A percentile compares a stretch with the other conserved stretches of the same genome.
These are phyloP conservation scores for Ascochyta fabae DNA, from an alignment of 2,329 filamentous ascomycete species.

Conservation along the genomic window DNA sequence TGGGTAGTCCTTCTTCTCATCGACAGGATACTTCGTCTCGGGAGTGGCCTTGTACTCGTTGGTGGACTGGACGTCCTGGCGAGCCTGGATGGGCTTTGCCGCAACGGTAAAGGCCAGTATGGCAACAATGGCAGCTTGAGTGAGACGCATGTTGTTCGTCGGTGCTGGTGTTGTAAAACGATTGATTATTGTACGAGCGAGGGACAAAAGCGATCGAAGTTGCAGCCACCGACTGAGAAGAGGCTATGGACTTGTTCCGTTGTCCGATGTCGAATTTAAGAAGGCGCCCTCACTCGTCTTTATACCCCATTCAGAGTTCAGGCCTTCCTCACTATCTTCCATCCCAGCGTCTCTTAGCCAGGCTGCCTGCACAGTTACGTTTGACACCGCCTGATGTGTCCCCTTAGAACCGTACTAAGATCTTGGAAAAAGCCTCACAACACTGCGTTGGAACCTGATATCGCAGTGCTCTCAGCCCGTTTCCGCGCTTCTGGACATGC, in stretches of 20 bases:
- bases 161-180: constrained; percentile 1
- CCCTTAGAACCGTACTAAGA: background rate
- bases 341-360: background rate
- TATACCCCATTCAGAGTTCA: constrained; percentile 7
- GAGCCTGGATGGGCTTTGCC: constrained; percentile 20
- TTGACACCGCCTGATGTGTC: background rate
- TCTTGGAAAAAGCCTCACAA: background rate
- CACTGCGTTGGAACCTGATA: background rate
- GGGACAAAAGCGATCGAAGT: background rate
- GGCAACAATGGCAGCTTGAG: constrained; percentile 22
- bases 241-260: constrained; percentile 4
- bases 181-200: constrained; percentile 12
- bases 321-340: background rate
- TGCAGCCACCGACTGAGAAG: constrained; percentile 4
- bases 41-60: constrained; percentile 14
- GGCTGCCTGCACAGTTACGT: constrained; percentile 1
- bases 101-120: constrained; percentile 21
- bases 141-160: constrained; percentile 18
- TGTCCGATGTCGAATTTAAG: constrained; percentile 4
- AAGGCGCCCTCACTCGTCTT: background rate
- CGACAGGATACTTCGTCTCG: background rate
- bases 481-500: background rate
- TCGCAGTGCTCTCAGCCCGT: background rate
- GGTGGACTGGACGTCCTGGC: constrained; percentile 6
- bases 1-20: background rate